Evolutionary conservation across 306 rosid species (phyloP).

Genomic region (Lathyrus oleraceus): DNA sequence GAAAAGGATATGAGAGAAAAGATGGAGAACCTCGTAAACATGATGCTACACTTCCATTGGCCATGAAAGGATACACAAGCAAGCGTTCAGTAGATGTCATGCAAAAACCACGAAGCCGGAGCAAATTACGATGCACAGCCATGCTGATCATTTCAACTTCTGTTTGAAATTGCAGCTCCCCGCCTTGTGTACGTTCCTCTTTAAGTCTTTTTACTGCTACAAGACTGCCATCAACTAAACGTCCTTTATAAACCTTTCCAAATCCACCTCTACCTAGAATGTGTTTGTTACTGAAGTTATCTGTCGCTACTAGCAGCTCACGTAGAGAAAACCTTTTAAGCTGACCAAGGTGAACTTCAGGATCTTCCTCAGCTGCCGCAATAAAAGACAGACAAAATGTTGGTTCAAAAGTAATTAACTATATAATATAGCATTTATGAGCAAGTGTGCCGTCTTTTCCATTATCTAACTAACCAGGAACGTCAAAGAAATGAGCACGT

Average conservation of each 20-base stretch:
- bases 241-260: conserved; percentile 95
- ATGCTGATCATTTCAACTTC: conserved; percentile 97
- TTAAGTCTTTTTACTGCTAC: conserved; percentile 97
- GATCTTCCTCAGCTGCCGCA: conserved; percentile 91
- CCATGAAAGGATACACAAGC: conserved; percentile 94
- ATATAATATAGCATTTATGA: conserved; percentile 19
- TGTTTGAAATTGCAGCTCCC: conserved; percentile 95
- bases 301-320: conserved; percentile 93
- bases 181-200: conserved; percentile 93
- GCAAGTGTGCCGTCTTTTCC: conserved; percentile 6
- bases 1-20: not conserved
- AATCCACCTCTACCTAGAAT: conserved; percentile 96
- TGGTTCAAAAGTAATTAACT: conserved; percentile 15
- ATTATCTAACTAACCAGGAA: conserved; percentile 78
- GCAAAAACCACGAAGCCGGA: conserved; percentile 91
- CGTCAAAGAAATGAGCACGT: conserved; percentile 87
- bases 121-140: conserved; percentile 98
- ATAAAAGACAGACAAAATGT: conserved; percentile 16
- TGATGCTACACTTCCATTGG: conserved; percentile 95
- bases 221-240: conserved; percentile 79
- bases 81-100: conserved; percentile 97
- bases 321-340: conserved; percentile 93
- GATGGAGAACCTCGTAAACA: conserved; percentile 77
- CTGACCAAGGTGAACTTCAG: conserved; percentile 97
- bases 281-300: conserved; percentile 76